Conservation (phyloP, 2,329 filamentous ascomycete genomes). For the Exophiala viscosa region DNA sequence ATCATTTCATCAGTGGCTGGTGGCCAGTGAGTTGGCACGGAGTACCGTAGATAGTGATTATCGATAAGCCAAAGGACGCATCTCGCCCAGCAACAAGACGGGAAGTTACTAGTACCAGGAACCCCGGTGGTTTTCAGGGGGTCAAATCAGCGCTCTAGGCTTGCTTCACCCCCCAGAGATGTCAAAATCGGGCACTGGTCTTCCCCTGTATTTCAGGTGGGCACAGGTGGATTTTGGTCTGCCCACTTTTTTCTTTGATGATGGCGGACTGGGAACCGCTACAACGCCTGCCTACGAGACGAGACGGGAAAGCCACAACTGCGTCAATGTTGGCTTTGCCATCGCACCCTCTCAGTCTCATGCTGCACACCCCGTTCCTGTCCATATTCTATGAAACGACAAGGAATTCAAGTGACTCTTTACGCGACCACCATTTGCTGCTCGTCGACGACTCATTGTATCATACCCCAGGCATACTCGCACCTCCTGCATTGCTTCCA, state of each 20-base stretch:
- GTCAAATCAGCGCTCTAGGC: background rate
- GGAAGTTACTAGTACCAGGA: background rate
- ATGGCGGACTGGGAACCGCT: too few relatives aligned
- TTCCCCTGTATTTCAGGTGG: background rate
- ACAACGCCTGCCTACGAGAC: too few relatives aligned
- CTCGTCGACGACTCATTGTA: background rate
- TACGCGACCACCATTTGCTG: background rate
- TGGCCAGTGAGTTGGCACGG: too few relatives aligned
- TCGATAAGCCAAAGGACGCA: conserved; percentile 13
- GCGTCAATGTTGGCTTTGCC: conserved; percentile 19
- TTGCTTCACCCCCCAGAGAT: too few relatives aligned
- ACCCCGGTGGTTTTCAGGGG: background rate
- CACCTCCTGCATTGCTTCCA: background rate
- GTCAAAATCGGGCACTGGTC: background rate
- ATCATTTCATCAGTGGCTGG: background rate
- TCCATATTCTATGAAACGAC: background rate
- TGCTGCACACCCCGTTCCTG: conserved; percentile 2
- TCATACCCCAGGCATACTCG: background rate
- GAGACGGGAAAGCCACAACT: conserved; percentile 20
- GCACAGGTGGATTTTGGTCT: too few relatives aligned
- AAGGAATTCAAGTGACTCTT: background rate
- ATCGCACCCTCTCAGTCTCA: background rate
- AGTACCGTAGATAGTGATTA: conserved; percentile 11
- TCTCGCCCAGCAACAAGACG: conserved; percentile 14
- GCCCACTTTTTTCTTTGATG: conserved; percentile 4